phyloP scores from a whole-genome alignment of 768 basidiomycete genomes.

The Infundibulicybe gibba region DNA sequence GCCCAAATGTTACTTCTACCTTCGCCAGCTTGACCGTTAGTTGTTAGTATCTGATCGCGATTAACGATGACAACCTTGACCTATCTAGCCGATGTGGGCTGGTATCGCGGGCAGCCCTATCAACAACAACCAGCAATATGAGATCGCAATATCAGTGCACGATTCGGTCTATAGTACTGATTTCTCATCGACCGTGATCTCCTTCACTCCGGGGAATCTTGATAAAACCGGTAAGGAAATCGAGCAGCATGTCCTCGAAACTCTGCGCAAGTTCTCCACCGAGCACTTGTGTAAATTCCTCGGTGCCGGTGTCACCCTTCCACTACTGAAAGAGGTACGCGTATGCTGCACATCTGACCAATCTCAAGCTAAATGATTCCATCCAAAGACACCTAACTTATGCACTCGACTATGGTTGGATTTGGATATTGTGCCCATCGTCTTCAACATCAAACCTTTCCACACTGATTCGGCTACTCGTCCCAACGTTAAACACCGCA shows the following conservation, averaged over 20 bases:
- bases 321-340: conserved; percentile 64
- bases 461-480: conserved; percentile 77
- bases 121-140: conserved; percentile 57
- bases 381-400: conserved; percentile 65
- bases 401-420: conserved; percentile 84
- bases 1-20: conserved; percentile 50
- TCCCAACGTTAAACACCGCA: conserved; percentile 78
- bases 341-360: conserved; percentile 7
- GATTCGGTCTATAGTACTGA: conserved; percentile 86
- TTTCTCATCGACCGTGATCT: conserved; percentile 56
- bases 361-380: conserved; percentile 12
- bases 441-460: conserved; percentile 82
- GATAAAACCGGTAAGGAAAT: conserved; percentile 58
- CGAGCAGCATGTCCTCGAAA: conserved; percentile 60
- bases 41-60: conserved; percentile 14
- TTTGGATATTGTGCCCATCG: conserved; percentile 79
- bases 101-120: conserved; percentile 66
- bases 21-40: conserved; percentile 68
- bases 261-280: conserved; percentile 64
- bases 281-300: conserved; percentile 87
- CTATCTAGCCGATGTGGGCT: conserved; percentile 80
- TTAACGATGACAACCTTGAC: conserved; percentile 13
- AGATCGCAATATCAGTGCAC: conserved; percentile 77
- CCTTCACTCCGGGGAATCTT: conserved; percentile 47
- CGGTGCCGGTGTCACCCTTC: conserved; percentile 74